phyloP scores from a whole-genome alignment of 768 basidiomycete species.

The Tulasnella sp. region DNA sequence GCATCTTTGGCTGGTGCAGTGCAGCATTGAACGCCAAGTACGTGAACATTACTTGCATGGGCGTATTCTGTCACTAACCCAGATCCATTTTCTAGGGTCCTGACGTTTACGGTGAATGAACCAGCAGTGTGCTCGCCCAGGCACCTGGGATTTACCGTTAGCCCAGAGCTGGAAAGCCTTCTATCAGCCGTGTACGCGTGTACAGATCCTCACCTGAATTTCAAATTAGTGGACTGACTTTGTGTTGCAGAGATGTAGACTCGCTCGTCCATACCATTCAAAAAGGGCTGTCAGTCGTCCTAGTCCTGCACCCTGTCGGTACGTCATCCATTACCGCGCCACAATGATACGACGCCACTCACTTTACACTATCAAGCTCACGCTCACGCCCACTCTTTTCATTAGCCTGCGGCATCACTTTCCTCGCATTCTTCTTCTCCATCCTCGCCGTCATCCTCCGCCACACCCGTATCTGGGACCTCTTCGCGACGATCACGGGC shows the following conservation, averaged over 20 bases:
- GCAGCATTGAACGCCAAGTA: constrained; percentile 38
- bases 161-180: constrained; percentile 35
- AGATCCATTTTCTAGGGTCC: not conserved
- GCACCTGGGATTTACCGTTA: constrained; percentile 46
- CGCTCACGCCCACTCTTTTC: not conserved
- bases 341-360: not conserved
- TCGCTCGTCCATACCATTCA: constrained; percentile 35
- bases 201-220: not conserved
- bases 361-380: no score
- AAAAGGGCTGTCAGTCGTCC: constrained; percentile 35
- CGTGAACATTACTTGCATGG: constrained; percentile 17
- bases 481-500: constrained; percentile 31
- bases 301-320: constrained; percentile 50
- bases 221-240: not conserved
- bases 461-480: constrained; percentile 29
- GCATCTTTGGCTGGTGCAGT: constrained; percentile 56
- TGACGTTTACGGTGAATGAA: constrained; percentile 19
- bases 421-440: constrained; percentile 40
- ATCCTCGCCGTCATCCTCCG: constrained; percentile 33
- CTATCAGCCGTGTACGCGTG: constrained; percentile 30
- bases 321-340: constrained; percentile 8
- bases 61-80: constrained; percentile 14
- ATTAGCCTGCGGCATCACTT: constrained; percentile 39
- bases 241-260: constrained; percentile 26
- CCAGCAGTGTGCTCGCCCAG: constrained; percentile 36